These are phyloP conservation scores for Bryoglossum gracile DNA, from an alignment of 495 filamentous ascomycete genomes.

Conservation along the genomic window DNA sequence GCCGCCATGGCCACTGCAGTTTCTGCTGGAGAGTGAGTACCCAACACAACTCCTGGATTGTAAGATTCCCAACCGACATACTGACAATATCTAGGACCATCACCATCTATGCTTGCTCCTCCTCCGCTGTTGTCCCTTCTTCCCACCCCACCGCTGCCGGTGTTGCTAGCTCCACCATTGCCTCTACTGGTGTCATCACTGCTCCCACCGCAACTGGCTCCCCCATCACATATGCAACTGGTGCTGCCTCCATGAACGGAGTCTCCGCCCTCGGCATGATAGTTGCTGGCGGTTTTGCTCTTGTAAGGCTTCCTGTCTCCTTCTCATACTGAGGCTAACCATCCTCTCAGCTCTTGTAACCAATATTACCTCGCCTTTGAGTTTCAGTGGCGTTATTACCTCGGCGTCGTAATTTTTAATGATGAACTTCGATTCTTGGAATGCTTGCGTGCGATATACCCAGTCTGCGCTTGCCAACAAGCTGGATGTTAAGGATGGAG, in stretches of 20 bases:
- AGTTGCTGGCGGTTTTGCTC: slow-evolving; percentile 25
- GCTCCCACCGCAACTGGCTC: slow-evolving; percentile 16
- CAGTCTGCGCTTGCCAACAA: slow-evolving; percentile 16
- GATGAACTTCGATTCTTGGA: slow-evolving; percentile 22
- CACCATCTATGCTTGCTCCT: slow-evolving; percentile 22
- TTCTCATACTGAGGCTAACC: slow-evolving; percentile 1
- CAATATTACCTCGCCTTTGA: slow-evolving; percentile 9
- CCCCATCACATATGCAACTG: slow-evolving; percentile 22
- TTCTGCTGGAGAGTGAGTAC: slow-evolving; percentile 17
- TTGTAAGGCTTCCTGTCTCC: slow-evolving; percentile 11
- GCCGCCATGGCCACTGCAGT: slow-evolving; percentile 22
- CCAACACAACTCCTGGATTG: neutral
- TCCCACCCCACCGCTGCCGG: slow-evolving; percentile 13
- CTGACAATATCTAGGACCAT: slow-evolving; percentile 20
- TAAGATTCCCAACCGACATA: neutral
- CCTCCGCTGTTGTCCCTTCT: slow-evolving; percentile 7
- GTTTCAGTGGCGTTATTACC: slow-evolving; percentile 11
- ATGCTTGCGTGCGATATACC: slow-evolving; percentile 15
- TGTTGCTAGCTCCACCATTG: slow-evolving; percentile 4
- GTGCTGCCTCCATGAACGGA: slow-evolving; percentile 23
- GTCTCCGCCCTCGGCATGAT: slow-evolving; percentile 21
- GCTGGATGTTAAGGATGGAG: slow-evolving; percentile 11
- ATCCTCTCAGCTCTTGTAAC: slow-evolving; percentile 20
- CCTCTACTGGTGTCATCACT: slow-evolving; percentile 19
- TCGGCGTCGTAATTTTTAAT: slow-evolving; percentile 11